A percentile compares a stretch with the other conserved stretches of the same genome.
phyloP scores from a whole-genome alignment of 495 filamentous ascomycete genomes.

The Trichoderma asperelloides region DNA sequence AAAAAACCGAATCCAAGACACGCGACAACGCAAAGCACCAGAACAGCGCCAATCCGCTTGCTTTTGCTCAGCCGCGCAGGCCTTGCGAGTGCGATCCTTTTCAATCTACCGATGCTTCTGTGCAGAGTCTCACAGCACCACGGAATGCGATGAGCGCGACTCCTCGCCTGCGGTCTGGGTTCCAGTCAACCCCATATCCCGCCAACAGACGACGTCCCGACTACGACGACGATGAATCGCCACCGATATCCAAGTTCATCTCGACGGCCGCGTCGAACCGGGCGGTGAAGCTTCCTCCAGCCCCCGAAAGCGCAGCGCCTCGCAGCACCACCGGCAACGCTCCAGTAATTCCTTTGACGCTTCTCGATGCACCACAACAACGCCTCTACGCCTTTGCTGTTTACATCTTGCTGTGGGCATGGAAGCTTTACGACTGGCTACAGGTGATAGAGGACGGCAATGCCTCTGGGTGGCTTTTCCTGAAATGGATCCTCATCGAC shows the following conservation, averaged over 20 bases:
- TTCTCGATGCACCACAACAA: conserved; percentile 83
- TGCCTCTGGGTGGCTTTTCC: conserved; percentile 74
- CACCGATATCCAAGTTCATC: background rate
- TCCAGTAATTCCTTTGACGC: conserved; percentile 63
- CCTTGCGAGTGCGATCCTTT: background rate
- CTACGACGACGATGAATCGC: background rate
- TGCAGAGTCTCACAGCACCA: conserved; percentile 16
- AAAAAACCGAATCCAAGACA: background rate
- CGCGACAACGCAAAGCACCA: background rate
- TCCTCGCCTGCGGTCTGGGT: conserved; percentile 30
- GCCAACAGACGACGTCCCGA: conserved; percentile 17
- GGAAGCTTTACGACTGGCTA: conserved; percentile 78
- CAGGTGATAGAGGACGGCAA: conserved; percentile 62
- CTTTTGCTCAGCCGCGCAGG: background rate
- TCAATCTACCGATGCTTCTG: conserved; percentile 1
- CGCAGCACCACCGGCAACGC: conserved; percentile 20
- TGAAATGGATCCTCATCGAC: conserved; percentile 88
- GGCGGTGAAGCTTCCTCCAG: conserved; percentile 22
- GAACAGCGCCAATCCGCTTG: background rate
- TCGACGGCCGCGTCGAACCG: background rate
- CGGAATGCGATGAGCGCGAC: conserved; percentile 40
- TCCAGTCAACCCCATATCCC: conserved; percentile 29
- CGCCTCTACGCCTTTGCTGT: conserved; percentile 73
- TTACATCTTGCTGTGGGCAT: conserved; percentile 63
- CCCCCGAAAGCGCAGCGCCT: conserved; percentile 23